Evolutionary conservation across 2,329 filamentous ascomycete genomes (phyloP).

Genomic region (Penicillium expansum): DNA sequence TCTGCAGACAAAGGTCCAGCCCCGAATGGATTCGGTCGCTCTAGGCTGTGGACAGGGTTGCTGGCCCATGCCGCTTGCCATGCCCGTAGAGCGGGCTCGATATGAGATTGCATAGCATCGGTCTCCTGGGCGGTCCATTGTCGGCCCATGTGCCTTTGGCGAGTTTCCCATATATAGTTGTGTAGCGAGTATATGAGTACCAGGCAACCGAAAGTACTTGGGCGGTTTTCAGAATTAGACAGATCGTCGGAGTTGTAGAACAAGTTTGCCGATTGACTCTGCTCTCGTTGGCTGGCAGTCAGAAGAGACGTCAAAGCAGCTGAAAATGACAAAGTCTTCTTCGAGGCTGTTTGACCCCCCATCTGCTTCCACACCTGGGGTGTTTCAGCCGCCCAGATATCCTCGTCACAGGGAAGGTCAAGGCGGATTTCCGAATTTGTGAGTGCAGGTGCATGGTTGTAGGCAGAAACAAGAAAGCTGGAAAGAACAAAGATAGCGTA

Average conservation of each 20-base stretch:
- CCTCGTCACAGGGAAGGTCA: constrained; percentile 88
- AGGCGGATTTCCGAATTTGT: constrained; percentile 91
- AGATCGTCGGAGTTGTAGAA: constrained; percentile 54
- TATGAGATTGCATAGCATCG: constrained; percentile 92
- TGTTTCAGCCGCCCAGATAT: constrained; percentile 80
- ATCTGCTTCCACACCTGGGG: constrained; percentile 76
- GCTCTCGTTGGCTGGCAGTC: constrained; percentile 67
- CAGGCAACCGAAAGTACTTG: constrained; percentile 88
- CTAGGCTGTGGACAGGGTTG: constrained; percentile 78
- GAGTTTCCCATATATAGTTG: constrained; percentile 97
- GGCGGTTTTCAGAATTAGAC: constrained; percentile 64
- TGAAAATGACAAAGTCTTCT: constrained; percentile 74
- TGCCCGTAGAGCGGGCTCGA: constrained; percentile 87
- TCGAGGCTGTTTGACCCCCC: constrained; percentile 69
- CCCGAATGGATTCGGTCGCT: constrained; percentile 80
- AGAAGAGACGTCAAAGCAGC: constrained; percentile 77
- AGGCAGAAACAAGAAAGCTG: constrained; percentile 84
- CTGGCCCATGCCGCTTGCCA: constrained; percentile 93
- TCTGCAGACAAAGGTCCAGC: constrained; percentile 81
- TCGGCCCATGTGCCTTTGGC: constrained; percentile 82
- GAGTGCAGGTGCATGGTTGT: constrained; percentile 86
- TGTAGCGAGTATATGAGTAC: constrained; percentile 91
- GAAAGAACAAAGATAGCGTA: constrained; percentile 90
- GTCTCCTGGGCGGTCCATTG: constrained; percentile 90
- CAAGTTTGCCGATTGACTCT: constrained; percentile 38